Evolutionary conservation across 129 eudicot genomes (phyloP).

Genomic region (Flaveria robusta): DNA sequence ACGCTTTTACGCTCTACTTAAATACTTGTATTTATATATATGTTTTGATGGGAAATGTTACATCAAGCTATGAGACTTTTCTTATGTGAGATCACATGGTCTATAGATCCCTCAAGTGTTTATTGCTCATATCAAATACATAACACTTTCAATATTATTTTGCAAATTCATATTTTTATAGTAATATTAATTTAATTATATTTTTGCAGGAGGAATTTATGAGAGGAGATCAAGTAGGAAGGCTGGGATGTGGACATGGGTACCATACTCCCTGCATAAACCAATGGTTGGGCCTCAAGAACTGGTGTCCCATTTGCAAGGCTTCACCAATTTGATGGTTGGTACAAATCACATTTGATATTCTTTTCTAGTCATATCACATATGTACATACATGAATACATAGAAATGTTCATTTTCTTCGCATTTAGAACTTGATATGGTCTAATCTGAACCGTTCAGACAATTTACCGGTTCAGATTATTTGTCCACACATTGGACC

Average conservation of each 20-base stretch:
- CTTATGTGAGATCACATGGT: background rate
- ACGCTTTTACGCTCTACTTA: background rate
- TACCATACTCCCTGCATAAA: constrained; percentile 64
- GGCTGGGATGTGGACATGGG: constrained; percentile 69
- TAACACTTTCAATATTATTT: background rate
- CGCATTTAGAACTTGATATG: constrained; percentile 1
- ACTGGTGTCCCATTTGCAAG: constrained; percentile 98
- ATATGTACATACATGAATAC: constrained; percentile 33
- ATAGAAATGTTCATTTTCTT: constrained; percentile 8
- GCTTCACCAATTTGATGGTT: constrained; percentile 38
- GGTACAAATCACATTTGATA: constrained; percentile 24
- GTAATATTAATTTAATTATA: background rate
- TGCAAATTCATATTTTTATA: background rate
- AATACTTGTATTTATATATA: background rate
- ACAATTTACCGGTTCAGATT: constrained; percentile 12
- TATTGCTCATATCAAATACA: background rate
- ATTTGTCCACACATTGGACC: constrained; percentile 29
- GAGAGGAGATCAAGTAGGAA: constrained; percentile 68
- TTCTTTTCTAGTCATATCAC: constrained; percentile 7
- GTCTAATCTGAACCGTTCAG: constrained; percentile 2
- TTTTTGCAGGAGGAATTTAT: constrained; percentile 72
- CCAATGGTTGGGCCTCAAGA: constrained; percentile 79
- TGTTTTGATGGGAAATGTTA: background rate
- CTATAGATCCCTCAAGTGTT: background rate
- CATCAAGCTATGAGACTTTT: background rate